These are phyloP conservation scores for Chalciporus sphaerocephalus DNA, from an alignment of 768 basidiomycete genomes.

Conservation along the genomic window DNA sequence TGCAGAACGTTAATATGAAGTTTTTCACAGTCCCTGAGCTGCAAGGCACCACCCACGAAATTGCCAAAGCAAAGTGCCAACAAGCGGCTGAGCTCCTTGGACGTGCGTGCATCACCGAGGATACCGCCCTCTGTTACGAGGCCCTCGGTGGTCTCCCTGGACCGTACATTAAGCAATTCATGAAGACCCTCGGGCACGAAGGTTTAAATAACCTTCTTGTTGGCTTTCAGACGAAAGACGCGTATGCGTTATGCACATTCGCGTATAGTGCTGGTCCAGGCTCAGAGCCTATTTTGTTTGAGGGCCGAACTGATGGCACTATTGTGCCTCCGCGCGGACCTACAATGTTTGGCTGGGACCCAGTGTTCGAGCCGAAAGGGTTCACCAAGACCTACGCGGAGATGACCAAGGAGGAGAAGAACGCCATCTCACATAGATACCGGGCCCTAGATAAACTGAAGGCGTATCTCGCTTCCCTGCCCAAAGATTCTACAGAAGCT, in stretches of 20 bases:
- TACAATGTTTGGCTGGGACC: conserved; percentile 85
- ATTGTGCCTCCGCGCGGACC: conserved; percentile 85
- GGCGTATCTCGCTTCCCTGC: conserved; percentile 31
- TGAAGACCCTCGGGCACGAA: conserved; percentile 77
- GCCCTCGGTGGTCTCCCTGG: conserved; percentile 91
- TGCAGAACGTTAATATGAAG: neutral
- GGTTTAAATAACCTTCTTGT: conserved; percentile 82
- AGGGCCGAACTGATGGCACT: conserved; percentile 83
- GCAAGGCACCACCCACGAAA: conserved; percentile 88
- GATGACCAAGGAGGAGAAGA: conserved; percentile 62
- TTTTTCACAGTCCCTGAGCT: conserved; percentile 75
- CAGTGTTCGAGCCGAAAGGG: conserved; percentile 75
- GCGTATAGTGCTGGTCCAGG: conserved; percentile 87
- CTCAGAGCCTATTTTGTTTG: conserved; percentile 73
- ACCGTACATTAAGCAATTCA: conserved; percentile 95
- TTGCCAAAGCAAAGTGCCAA: conserved; percentile 82
- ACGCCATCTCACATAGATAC: conserved; percentile 61
- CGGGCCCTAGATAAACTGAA: conserved; percentile 58
- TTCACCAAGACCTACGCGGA: conserved; percentile 75
- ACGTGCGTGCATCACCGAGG: conserved; percentile 74
- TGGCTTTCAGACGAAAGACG: conserved; percentile 71
- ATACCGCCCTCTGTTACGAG: conserved; percentile 89
- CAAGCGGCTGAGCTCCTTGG: conserved; percentile 73
- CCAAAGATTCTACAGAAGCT: conserved; percentile 3
- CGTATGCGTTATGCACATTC: conserved; percentile 93